Percentiles rank a stretch among this genome's conserved stretches.
phyloP scores from a whole-genome alignment of 2,329 filamentous ascomycete species.

The Herpotrichia juniperi region DNA sequence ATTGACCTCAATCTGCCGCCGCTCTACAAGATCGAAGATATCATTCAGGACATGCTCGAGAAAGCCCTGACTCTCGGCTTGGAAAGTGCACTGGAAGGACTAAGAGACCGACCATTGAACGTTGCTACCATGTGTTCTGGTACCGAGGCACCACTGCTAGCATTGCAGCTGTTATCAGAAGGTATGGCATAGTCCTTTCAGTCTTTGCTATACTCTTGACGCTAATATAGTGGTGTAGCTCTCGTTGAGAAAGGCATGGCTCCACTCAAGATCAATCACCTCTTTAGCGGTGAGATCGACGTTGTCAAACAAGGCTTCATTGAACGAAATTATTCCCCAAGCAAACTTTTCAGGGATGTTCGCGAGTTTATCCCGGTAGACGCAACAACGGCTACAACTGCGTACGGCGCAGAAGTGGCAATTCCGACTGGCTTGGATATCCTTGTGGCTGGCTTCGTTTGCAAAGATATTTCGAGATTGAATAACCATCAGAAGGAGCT shows the following conservation, averaged over 20 bases:
- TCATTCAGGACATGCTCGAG: conserved; percentile 56
- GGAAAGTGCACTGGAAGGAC: conserved; percentile 36
- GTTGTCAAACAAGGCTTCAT: conserved; percentile 55
- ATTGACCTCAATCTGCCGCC: conserved; percentile 51
- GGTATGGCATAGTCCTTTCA: background rate
- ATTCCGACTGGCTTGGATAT: conserved; percentile 68
- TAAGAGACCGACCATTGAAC: conserved; percentile 50
- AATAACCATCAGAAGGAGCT: conserved; percentile 64
- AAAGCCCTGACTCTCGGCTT: conserved; percentile 45
- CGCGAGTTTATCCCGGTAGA: conserved; percentile 50
- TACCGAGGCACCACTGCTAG: conserved; percentile 75
- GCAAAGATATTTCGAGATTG: conserved; percentile 73
- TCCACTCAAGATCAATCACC: conserved; percentile 41
- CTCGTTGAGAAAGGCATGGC: conserved; percentile 18
- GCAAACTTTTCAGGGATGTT: conserved; percentile 53
- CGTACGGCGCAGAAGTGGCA: conserved; percentile 64
- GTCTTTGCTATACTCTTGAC: background rate
- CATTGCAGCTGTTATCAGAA: conserved; percentile 61
- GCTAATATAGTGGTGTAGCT: conserved; percentile 4
- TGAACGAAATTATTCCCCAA: conserved; percentile 52
- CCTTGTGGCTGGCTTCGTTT: conserved; percentile 75
- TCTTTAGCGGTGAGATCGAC: conserved; percentile 56
- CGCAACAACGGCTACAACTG: conserved; percentile 65
- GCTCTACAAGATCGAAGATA: conserved; percentile 53
- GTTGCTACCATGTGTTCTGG: conserved; percentile 80